Base-by-base conservation (phyloP, 2,329 filamentous ascomycete genomes). In the Passalora sequoiae region DNA sequence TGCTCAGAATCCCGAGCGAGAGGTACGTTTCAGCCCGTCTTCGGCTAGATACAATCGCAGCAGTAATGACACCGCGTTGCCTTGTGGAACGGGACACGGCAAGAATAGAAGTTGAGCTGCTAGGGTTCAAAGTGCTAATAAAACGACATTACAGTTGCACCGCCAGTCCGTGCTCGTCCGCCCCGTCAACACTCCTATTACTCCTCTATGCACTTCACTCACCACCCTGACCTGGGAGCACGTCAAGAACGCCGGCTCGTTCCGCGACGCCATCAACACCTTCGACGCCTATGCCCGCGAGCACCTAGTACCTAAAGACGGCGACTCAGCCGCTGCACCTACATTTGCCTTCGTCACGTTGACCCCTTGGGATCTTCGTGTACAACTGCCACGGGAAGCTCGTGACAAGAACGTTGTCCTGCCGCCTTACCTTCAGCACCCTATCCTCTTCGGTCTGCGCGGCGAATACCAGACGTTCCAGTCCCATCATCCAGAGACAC, bases 381-480 rank as follows among this genome's bases (percentile, higher is more conserved):
- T 98, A 46, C 92, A 98, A 75, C 80, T 98, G 63, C 92, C 92
- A 36, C 87, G 92, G 53, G 92, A 98, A 73, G 92, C 92, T 63
- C 87, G 92, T 60, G 92, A 98, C 73, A 98, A 98, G 77, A 86
- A 89, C 55, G 92, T 97, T 30, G 92, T 97, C 39, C 80, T 98
- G 25, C 92, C 92, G 16, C 86, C 91, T 7, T 98, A 98, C 68
- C 79, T 98, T 47, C 92, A 98, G 72, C 92, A 98, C 73, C 96
- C 92, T 28, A 84, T 92, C 49, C 95, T 91, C 45, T 98, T 97
- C 65, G 92, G 97, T 65, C 79, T 98, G 45, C 86, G 92, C 52
- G 94, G 89, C 60, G 92, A 98, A 71, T 98, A 98, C 66, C 89
- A 96, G 72, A 81, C 89, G 65, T 98, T 92, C 89, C 92, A 97